Conservation (phyloP, 176 grass and related monocot genomes). For the Poa pratensis region DNA sequence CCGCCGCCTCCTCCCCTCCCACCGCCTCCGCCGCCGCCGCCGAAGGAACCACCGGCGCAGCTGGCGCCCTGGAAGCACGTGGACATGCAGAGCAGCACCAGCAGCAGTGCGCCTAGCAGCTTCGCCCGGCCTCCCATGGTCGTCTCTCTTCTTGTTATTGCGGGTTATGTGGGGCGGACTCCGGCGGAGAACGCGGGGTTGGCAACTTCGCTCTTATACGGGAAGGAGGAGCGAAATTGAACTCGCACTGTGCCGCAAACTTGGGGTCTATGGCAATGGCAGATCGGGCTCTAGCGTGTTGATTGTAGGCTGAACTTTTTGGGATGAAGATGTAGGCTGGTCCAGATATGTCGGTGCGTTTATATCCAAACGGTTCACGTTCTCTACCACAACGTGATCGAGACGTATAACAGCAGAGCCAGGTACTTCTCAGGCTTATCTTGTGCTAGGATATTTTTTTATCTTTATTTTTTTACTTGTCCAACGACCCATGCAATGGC, state of each 20-base stretch:
- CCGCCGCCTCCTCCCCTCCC: too few species aligned
- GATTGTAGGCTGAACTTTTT: neutral
- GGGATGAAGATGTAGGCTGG: too few species aligned
- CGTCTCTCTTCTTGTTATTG: neutral
- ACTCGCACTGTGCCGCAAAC: neutral
- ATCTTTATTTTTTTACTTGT: neutral
- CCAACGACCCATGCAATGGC: too few species aligned
- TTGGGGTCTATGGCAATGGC: neutral
- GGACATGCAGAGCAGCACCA: conserved; percentile 38
- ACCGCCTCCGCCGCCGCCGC: neutral
- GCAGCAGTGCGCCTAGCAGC: conserved; percentile 33
- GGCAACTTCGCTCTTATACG: too few species aligned
- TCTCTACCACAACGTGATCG: neutral
- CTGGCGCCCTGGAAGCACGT: conserved; percentile 20
- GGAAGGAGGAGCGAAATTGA: neutral
- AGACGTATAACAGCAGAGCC: neutral
- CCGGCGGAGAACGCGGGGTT: too few species aligned
- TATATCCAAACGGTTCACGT: neutral
- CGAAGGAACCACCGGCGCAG: conserved; percentile 6
- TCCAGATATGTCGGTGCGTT: neutral
- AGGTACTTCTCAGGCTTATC: neutral
- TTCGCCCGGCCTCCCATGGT: neutral
- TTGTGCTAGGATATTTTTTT: neutral
- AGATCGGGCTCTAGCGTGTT: too few species aligned
- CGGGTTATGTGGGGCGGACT: neutral